These are phyloP conservation scores for Claviceps sp. DNA, from an alignment of 2,329 filamentous ascomycete species.

Conservation along the genomic window DNA sequence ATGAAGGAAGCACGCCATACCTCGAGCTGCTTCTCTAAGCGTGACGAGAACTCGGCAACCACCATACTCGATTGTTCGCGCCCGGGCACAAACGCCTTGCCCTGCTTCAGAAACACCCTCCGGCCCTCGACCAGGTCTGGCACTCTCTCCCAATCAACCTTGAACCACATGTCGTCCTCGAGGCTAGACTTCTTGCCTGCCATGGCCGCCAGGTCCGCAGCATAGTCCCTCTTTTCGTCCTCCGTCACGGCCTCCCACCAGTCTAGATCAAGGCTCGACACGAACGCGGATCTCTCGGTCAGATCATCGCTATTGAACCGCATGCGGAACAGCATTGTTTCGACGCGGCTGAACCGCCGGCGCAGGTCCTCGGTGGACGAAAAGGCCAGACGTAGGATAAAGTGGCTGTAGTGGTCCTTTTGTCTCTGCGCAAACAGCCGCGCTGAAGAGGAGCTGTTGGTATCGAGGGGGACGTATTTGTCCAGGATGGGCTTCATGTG, in stretches of 20 bases:
- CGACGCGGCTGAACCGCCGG: conserved; percentile 70
- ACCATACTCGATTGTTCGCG: conserved; percentile 83
- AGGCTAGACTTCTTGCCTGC: conserved; percentile 22
- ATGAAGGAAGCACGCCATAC: conserved; percentile 28
- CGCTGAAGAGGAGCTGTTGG: conserved; percentile 51
- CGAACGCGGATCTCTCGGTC: conserved; percentile 61
- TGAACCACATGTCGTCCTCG: conserved; percentile 86
- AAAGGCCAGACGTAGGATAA: conserved; percentile 89
- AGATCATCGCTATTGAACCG: conserved; percentile 66
- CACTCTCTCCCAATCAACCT: conserved; percentile 89
- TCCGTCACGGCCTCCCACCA: conserved; percentile 83
- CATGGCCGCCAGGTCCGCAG: conserved; percentile 45
- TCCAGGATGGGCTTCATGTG: conserved; percentile 80
- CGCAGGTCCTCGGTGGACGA: conserved; percentile 82
- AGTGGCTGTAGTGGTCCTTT: conserved; percentile 96
- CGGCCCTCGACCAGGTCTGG: conserved; percentile 77
- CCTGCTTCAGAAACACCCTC: conserved; percentile 60
- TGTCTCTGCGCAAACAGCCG: conserved; percentile 61
- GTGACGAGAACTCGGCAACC: conserved; percentile 67
- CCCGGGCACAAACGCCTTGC: conserved; percentile 83
- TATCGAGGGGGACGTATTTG: conserved; percentile 71
- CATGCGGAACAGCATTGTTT: conserved; percentile 79
- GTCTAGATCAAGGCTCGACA: conserved; percentile 62
- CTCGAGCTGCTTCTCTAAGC: conserved; percentile 72
- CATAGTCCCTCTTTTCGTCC: conserved; percentile 58